Conservation (phyloP, 805 yeast species). For the Candida quercuum region DNA sequence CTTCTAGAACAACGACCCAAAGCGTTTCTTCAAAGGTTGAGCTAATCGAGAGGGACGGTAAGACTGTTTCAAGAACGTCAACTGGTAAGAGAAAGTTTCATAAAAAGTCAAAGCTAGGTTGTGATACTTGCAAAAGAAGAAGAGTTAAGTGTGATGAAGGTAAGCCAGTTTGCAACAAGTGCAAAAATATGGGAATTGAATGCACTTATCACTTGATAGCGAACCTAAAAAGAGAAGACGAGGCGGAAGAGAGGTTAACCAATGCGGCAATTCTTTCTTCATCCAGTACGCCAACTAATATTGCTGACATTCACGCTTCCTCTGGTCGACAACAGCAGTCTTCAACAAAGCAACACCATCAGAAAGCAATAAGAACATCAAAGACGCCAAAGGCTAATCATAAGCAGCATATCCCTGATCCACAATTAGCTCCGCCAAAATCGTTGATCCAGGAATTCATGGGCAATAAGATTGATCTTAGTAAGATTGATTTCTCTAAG, state of each 20-base stretch:
- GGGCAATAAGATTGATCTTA: not conserved
- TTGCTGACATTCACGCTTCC: too few relatives aligned
- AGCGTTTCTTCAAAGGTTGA: conserved; percentile 20
- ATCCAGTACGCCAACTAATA: too few relatives aligned
- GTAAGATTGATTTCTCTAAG: not conserved
- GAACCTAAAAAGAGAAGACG: conserved; percentile 2
- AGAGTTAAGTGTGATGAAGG: conserved; percentile 91
- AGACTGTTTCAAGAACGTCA: conserved; percentile 35
- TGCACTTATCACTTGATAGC: conserved; percentile 50
- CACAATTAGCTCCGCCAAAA: too few relatives aligned
- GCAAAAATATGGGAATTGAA: conserved; percentile 70
- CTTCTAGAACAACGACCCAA: conserved; percentile 15
- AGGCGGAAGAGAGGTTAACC: too few relatives aligned
- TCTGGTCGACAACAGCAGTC: too few relatives aligned
- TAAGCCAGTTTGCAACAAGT: conserved; percentile 74
- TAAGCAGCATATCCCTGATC: too few relatives aligned
- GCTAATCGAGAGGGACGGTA: conserved; percentile 34
- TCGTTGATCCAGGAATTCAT: not conserved
- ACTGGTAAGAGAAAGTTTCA: conserved; percentile 84
- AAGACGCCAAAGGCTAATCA: too few relatives aligned
- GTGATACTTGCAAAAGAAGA: conserved; percentile 83
- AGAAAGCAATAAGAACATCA: too few relatives aligned
- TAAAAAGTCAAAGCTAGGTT: conserved; percentile 83
- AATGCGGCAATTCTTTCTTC: too few relatives aligned
- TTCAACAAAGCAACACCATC: too few relatives aligned